Evolutionary conservation across 2,329 filamentous ascomycete genomes (phyloP), one percentile per base, ranked within the genome.

Genomic region (Fusarium torulosum): DNA sequence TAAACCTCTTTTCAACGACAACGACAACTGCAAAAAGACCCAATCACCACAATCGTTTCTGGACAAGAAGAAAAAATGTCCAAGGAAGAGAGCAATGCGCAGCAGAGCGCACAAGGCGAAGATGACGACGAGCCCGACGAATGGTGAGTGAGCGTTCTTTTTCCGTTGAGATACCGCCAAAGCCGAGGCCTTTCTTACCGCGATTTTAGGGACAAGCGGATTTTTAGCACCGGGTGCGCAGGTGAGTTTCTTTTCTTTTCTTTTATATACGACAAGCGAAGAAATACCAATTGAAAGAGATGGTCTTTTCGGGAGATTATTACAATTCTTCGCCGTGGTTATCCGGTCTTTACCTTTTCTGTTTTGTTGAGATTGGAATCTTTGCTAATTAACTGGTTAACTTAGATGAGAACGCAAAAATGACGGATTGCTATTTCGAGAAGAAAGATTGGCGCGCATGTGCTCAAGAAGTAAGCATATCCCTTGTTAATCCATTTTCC

Each of bases 391-490:
- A 29, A 29, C 31, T 50, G 19, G 31, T 43, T 33, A 33, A 46
- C 44, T 63, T 70, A 97, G 95, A 88, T 21, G 95, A 98, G 76
- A 97, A 98, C 75, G 83, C 87, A 53, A 94, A 89, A 75, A 87
- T 99, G 89, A 97, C 94, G 35, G 93, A 98, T 78, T 99, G 96
- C 80, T 97, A 96, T 79, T 97, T 88, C 76, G 93, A 95, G 55
- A 97, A 94, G 85, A 97, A 94, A 78, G 96, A 99, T 77, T 99
- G 96, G 95, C 86, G 96, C 72, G 85, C 86, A 59, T 99, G 96
- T 80, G 91, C 91, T 76, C 85, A 89, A 70, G 95, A 98, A 88
- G 95, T 97, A 78, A 83, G 91, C 81, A n/a, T 5, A 20, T 5
- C 2, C 8, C 4, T 4, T 29, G 1, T 33, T 13, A 33, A 14